phyloP scores from a whole-genome alignment of 441 rosid genomes.

The Mallotus japonicus region DNA sequence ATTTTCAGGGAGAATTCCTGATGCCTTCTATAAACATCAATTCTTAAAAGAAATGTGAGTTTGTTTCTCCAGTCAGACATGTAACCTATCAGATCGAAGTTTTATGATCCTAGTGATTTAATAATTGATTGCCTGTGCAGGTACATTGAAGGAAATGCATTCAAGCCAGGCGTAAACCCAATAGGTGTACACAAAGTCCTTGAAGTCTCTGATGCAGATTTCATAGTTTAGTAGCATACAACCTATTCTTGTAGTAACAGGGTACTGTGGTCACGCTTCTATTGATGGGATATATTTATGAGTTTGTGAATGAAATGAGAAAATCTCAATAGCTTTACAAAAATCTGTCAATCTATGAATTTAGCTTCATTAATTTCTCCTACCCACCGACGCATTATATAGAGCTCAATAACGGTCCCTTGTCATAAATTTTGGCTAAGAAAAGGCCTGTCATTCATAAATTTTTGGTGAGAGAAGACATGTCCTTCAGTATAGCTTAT shows the following conservation, averaged over 20 bases:
- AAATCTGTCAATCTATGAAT: not conserved
- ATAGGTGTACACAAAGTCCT: slow-evolving; percentile 67
- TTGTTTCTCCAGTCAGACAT: slow-evolving; percentile 10
- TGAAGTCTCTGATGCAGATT: slow-evolving; percentile 64
- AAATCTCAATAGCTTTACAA: not conserved
- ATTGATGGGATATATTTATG: not conserved
- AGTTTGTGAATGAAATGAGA: slow-evolving; percentile 9
- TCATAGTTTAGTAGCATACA: slow-evolving; percentile 45
- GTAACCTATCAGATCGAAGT: not conserved
- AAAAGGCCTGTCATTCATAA: no score
- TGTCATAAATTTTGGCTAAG: no score
- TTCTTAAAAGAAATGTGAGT: slow-evolving; percentile 76
- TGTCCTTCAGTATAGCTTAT: not conserved
- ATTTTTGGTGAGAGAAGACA: no score
- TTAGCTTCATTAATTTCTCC: no score
- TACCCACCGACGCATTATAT: no score
- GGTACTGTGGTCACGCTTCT: not conserved
- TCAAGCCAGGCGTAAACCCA: slow-evolving; percentile 59
- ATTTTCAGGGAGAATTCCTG: slow-evolving; percentile 69
- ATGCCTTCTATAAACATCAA: slow-evolving; percentile 63
- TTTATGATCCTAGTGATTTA: not conserved
- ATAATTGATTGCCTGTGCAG: slow-evolving; percentile 33
- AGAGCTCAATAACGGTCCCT: no score
- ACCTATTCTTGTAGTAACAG: slow-evolving; percentile 7
- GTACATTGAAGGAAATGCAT: slow-evolving; percentile 78